Percentiles rank a stretch among this genome's conserved stretches.
These are phyloP conservation scores for Cucurbitaria berberidis DNA, from an alignment of 2,329 filamentous ascomycete genomes.

Conservation along the genomic window DNA sequence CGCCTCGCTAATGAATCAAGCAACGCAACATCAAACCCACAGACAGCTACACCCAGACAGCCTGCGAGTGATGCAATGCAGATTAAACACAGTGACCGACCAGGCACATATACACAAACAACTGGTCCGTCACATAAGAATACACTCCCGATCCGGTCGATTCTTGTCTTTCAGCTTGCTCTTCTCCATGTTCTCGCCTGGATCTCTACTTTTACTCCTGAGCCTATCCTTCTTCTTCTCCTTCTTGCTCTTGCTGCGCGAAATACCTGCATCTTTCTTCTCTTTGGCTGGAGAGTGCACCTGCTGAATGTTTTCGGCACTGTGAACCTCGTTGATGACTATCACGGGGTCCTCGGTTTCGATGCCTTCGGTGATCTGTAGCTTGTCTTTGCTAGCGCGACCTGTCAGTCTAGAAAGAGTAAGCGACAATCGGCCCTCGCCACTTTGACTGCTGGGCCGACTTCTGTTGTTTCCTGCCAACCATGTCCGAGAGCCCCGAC, in stretches of 20 bases:
- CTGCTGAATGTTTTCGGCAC: conserved; percentile 19
- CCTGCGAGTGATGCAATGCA: conserved; percentile 5
- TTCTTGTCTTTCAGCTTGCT: conserved; percentile 34
- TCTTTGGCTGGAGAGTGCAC: conserved; percentile 25
- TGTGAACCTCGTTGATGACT: conserved; percentile 29
- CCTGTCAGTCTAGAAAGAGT: conserved; percentile 50
- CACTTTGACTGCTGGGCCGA: conserved; percentile 51
- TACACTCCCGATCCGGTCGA: conserved; percentile 53
- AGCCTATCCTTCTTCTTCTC: conserved; percentile 43
- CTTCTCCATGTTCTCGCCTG: conserved; percentile 40
- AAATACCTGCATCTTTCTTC: conserved; percentile 29
- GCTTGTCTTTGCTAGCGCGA: conserved; percentile 52
- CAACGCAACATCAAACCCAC: conserved; percentile 1
- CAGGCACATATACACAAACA: neutral
- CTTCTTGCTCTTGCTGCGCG: conserved; percentile 41
- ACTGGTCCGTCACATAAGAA: conserved; percentile 49
- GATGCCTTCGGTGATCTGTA: conserved; percentile 30
- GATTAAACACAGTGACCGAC: neutral
- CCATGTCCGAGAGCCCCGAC: conserved; percentile 42
- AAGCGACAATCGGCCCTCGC: conserved; percentile 51
- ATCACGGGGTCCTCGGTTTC: conserved; percentile 36
- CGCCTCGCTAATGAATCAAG: conserved; percentile 31
- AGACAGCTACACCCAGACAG: neutral
- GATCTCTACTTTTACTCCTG: conserved; percentile 50
- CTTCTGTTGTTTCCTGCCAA: conserved; percentile 45